These are phyloP conservation scores for Tieghemostelium lacteum DNA, from an alignment of 78 protist species.

Conservation along the genomic window DNA sequence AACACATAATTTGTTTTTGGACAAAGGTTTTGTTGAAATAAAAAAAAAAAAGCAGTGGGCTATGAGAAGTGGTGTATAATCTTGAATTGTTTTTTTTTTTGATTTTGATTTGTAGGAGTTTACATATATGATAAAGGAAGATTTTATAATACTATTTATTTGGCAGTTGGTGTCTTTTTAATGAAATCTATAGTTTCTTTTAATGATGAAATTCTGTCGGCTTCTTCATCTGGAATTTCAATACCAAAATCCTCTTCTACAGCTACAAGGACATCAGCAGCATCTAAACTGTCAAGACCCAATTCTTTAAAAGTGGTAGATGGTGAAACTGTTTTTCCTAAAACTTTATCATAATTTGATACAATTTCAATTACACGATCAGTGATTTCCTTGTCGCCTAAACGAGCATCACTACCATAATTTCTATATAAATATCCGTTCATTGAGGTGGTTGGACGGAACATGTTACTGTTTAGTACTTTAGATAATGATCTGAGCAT, in stretches of 20 bases:
- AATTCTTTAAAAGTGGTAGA: constrained; percentile 92
- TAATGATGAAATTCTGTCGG: constrained; percentile 84
- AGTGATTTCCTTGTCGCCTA: constrained; percentile 78
- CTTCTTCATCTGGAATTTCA: constrained; percentile 94
- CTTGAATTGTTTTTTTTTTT: too few relatives aligned
- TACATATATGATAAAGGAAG: too few relatives aligned
- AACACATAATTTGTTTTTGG: too few relatives aligned
- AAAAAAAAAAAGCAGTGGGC: too few relatives aligned
- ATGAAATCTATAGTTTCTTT: constrained; percentile 86
- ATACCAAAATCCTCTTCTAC: constrained; percentile 95
- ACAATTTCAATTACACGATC: constrained; percentile 89
- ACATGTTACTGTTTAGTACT: constrained; percentile 2
- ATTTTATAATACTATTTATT: constrained; percentile 67
- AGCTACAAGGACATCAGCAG: constrained; percentile 88
- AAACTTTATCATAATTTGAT: constrained; percentile 89
- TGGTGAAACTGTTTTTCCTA: constrained; percentile 83
- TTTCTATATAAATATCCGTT: not conserved
- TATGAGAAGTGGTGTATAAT: too few relatives aligned
- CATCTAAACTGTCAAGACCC: constrained; percentile 94
- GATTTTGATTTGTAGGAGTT: too few relatives aligned
- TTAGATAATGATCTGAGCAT: constrained; percentile 33
- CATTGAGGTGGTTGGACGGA: constrained; percentile 1
- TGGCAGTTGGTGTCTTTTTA: constrained; percentile 88
- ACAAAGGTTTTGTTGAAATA: too few relatives aligned
- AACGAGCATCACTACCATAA: constrained; percentile 28